These are phyloP conservation scores for Royoungia palumana DNA, from an alignment of 768 basidiomycete genomes.

Conservation along the genomic window DNA sequence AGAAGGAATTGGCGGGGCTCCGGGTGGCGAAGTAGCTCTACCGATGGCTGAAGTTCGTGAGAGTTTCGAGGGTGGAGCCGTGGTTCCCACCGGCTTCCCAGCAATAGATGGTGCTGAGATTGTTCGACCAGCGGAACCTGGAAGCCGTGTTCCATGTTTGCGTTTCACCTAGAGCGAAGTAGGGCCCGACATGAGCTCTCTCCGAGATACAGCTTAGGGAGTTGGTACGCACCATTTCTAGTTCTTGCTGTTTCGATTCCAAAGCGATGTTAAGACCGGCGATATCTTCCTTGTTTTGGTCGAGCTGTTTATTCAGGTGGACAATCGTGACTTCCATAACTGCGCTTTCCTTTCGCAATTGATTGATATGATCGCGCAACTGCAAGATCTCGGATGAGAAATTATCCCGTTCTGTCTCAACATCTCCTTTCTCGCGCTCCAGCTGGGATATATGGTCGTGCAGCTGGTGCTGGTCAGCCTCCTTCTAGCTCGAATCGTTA, in stretches of 20 bases:
- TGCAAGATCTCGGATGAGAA: conserved; percentile 53
- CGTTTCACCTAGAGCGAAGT: conserved; percentile 56
- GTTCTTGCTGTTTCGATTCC: conserved; percentile 91
- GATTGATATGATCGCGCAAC: conserved; percentile 60
- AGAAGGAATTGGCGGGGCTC: conserved; percentile 30
- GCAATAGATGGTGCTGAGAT: conserved; percentile 32
- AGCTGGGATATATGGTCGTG: conserved; percentile 9
- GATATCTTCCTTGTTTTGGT: conserved; percentile 72
- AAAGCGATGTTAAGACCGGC: conserved; percentile 86
- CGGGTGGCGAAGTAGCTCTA: conserved; percentile 39
- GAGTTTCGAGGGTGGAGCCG: conserved; percentile 46
- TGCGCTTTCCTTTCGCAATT: conserved; percentile 77
- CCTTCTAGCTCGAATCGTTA: conserved; percentile 50
- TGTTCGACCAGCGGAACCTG: conserved; percentile 53
- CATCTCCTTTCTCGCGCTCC: conserved; percentile 44
- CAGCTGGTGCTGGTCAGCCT: conserved; percentile 34
- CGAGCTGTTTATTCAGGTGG: conserved; percentile 64
- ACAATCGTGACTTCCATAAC: conserved; percentile 79
- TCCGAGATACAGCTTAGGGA: neutral
- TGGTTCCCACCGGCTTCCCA: conserved; percentile 37
- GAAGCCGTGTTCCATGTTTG: conserved; percentile 52
- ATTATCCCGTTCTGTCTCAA: conserved; percentile 44
- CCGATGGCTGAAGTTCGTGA: conserved; percentile 32
- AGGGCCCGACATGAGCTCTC: neutral
- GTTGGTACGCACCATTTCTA: conserved; percentile 67